Conservation (phyloP, 1,139 yeast genomes). For the Debaryomyces nepalensis region DNA sequence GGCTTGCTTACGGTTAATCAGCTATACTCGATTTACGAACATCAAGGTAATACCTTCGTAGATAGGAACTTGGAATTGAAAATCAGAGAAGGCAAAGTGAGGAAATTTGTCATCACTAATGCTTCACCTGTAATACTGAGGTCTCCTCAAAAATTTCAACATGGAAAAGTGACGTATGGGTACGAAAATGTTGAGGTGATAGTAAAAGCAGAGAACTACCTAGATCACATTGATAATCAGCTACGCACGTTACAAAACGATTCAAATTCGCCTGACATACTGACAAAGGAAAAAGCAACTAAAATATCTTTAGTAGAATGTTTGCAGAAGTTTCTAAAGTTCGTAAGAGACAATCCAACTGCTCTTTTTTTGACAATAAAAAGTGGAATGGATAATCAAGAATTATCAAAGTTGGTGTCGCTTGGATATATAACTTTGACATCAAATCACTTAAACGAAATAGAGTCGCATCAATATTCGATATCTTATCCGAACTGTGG, state of each 20-base stretch:
- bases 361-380: constrained; percentile 35
- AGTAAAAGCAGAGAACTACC: constrained; percentile 31
- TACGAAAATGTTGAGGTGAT: constrained; percentile 50
- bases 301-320: constrained; percentile 15
- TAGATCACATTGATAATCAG: constrained; percentile 22
- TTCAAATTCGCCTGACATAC: neutral
- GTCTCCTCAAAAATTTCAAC: constrained; percentile 35
- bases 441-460: constrained; percentile 53
- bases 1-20: constrained; percentile 46
- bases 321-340: constrained; percentile 30
- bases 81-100: constrained; percentile 37
- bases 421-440: constrained; percentile 60
- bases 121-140: constrained; percentile 52
- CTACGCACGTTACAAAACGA: constrained; percentile 14
- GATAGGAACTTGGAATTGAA: constrained; percentile 44
- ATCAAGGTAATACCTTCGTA: constrained; percentile 49
- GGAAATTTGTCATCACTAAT: constrained; percentile 48
- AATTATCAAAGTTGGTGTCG: constrained; percentile 43
- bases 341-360: constrained; percentile 33
- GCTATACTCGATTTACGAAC: constrained; percentile 45
- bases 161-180: constrained; percentile 48
- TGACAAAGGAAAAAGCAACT: constrained; percentile 11
- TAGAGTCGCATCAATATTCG: constrained; percentile 47
- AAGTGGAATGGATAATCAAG: constrained; percentile 29
- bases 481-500: constrained; percentile 70